phyloP scores from a whole-genome alignment of 495 filamentous ascomycete genomes.

The Geoglossum glabrum region DNA sequence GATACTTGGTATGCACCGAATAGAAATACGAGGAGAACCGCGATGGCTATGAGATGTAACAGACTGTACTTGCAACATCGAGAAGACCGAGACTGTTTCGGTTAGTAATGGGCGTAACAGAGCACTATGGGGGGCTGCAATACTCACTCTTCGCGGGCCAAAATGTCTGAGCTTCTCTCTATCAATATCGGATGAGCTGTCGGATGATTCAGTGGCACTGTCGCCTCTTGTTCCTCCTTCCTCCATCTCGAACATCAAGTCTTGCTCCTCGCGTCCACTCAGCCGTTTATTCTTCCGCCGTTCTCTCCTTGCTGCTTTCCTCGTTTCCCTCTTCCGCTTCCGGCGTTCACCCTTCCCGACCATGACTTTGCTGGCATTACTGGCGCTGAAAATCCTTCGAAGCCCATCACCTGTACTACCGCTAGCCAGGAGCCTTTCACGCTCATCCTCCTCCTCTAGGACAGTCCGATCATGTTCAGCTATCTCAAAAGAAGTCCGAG shows the following conservation, averaged over 20 bases:
- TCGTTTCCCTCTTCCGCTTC: neutral
- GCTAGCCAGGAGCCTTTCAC: slow-evolving; percentile 49
- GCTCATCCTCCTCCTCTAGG: slow-evolving; percentile 72
- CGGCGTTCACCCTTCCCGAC: neutral
- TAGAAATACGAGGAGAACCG: slow-evolving; percentile 32
- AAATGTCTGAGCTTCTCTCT: slow-evolving; percentile 5
- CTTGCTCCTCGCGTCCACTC: slow-evolving; percentile 5
- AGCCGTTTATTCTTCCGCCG: neutral
- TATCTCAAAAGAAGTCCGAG: slow-evolving; percentile 50
- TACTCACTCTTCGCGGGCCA: neutral
- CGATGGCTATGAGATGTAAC: slow-evolving; percentile 20
- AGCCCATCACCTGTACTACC: slow-evolving; percentile 29
- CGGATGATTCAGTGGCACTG: slow-evolving; percentile 19
- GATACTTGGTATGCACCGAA: slow-evolving; percentile 35
- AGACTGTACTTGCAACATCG: slow-evolving; percentile 18
- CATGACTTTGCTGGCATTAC: neutral
- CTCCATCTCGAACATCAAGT: slow-evolving; percentile 79
- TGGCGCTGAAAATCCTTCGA: slow-evolving; percentile 25
- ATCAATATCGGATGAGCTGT: slow-evolving; percentile 26
- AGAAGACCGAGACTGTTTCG: slow-evolving; percentile 7
- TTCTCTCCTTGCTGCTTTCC: neutral
- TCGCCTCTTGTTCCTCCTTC: slow-evolving; percentile 55
- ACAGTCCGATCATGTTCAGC: slow-evolving; percentile 54
- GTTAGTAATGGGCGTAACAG: neutral
- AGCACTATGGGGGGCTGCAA: neutral